Evolutionary conservation across 78 protist species (phyloP), one percentile per base, ranked within the genome.

Genomic region (Protostelium mycophagum): DNA sequence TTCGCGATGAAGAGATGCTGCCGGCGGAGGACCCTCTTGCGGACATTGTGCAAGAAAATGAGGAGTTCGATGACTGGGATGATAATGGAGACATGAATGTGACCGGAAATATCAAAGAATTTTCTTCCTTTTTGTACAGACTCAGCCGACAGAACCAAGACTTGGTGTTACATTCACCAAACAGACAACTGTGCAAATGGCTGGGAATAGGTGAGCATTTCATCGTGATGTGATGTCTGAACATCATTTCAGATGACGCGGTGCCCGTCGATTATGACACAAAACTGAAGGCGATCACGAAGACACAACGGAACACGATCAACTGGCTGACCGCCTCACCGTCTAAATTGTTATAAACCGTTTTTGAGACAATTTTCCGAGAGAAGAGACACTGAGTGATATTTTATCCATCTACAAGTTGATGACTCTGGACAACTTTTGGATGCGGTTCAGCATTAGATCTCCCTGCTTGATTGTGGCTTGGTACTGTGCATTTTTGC

Each of bases 371-470:
- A 51, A 51, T 51, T 51, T 51, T 51, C 73, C 73, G 31, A 16
- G 16, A 16, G 5, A 25, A 16, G 73, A 51, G 16, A 25, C 5
- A 51, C 5, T 16, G 73, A 25, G 5, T 16, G 16, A 51, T 16
- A 25, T 16, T 51, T 51, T 84, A 1, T 85, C 16, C 16, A 83
- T 83, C 93, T 90, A 98, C 31, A 96, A 83, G 94, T 96, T 97
- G 93, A 96, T 95, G 91, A 97, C 98, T 1, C 98, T 96, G 35
- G 98, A 88, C 86, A 98, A 95, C 91, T 97, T 97, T 90, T 98
- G 99, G 34, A 98, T 51, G 36, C 99, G 93, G 90, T 97, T 97
- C 89, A 98, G 96, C 36, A 98, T 95, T 51, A 91, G 87, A 38
- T 98, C 99, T 35, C 99, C 98, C 84, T 96, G 95, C 94, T 96